A percentile compares a stretch with the other conserved stretches of the same genome.
These are phyloP conservation scores for Magnolia officinalis DNA, from an alignment of 164 flowering plant genomes.

Conservation along the genomic window DNA sequence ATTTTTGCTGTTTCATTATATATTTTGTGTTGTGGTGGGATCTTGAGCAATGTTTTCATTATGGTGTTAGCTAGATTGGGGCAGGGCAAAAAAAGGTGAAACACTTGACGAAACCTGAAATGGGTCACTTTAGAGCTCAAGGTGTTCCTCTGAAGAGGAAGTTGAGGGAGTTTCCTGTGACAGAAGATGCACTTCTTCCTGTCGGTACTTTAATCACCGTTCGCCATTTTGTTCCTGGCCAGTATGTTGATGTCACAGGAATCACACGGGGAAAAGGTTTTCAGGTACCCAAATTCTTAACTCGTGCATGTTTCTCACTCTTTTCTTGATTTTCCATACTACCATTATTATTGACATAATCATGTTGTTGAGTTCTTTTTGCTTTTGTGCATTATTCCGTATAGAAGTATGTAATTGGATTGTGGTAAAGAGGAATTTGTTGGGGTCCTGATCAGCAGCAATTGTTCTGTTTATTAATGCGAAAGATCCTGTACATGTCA, in stretches of 20 bases:
- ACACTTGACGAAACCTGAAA: conserved; percentile 87
- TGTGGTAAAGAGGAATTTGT: too few species aligned
- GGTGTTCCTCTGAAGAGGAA: conserved; percentile 93
- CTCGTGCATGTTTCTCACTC: background rate
- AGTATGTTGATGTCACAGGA: conserved; percentile 86
- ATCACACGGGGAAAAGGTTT: conserved; percentile 91
- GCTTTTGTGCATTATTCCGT: background rate
- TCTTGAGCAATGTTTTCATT: conserved; percentile 1
- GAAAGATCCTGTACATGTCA: too few species aligned
- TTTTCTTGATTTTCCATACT: background rate
- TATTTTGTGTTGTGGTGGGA: background rate
- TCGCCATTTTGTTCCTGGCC: conserved; percentile 97
- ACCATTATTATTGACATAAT: background rate
- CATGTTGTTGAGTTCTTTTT: background rate
- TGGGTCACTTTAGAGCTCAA: conserved; percentile 97
- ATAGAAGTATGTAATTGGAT: too few species aligned
- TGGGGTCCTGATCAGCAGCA: too few species aligned
- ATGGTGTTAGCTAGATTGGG: conserved; percentile 71
- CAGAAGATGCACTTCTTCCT: conserved; percentile 96
- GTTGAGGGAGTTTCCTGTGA: conserved; percentile 86
- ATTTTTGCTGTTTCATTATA: background rate
- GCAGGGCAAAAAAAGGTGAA: conserved; percentile 92
- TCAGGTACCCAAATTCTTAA: conserved; percentile 50
- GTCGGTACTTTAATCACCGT: conserved; percentile 72
- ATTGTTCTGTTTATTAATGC: too few species aligned